phyloP scores from a whole-genome alignment of 352 stramenopile species.

The Sclerospora graminicola region DNA sequence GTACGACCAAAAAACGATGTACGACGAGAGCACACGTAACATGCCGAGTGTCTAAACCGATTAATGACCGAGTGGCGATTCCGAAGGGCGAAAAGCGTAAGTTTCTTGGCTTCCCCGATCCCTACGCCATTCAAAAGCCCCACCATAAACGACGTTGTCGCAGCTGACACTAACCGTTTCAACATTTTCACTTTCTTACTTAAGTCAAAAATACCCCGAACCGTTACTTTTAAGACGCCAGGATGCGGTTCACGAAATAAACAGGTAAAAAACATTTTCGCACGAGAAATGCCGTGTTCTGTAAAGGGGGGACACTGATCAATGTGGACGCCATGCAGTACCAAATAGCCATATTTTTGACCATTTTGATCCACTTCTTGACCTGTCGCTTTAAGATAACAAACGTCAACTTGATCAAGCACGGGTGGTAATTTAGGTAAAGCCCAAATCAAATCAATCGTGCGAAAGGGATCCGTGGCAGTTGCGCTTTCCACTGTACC shows the following conservation, averaged over 20 bases:
- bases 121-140: conserved; percentile 31
- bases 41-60: conserved; percentile 1
- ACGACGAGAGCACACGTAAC: conserved; percentile 17
- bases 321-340: conserved; percentile 30
- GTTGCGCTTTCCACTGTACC: conserved; percentile 17
- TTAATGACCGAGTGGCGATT: background rate
- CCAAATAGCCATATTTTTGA: conserved; percentile 30
- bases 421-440: conserved; percentile 13
- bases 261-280: conserved; percentile 23
- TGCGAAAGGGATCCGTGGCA: conserved; percentile 26
- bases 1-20: conserved; percentile 14
- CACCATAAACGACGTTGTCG: conserved; percentile 24
- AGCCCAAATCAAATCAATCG: conserved; percentile 32
- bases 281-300: conserved; percentile 15
- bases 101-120: conserved; percentile 37
- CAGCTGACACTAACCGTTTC: conserved; percentile 7
- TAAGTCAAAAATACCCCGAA: conserved; percentile 35
- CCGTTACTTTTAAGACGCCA: conserved; percentile 25
- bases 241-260: conserved; percentile 24
- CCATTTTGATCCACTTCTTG: conserved; percentile 13
- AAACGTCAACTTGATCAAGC: conserved; percentile 26
- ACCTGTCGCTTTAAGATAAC: conserved; percentile 27
- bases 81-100: conserved; percentile 27
- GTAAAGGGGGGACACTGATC: conserved; percentile 23
- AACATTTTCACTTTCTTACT: conserved; percentile 21